A percentile compares a stretch with the other conserved stretches of the same genome.
Evolutionary conservation across 768 basidiomycete species (phyloP).

Genomic region (Lactarius hengduanensis): DNA sequence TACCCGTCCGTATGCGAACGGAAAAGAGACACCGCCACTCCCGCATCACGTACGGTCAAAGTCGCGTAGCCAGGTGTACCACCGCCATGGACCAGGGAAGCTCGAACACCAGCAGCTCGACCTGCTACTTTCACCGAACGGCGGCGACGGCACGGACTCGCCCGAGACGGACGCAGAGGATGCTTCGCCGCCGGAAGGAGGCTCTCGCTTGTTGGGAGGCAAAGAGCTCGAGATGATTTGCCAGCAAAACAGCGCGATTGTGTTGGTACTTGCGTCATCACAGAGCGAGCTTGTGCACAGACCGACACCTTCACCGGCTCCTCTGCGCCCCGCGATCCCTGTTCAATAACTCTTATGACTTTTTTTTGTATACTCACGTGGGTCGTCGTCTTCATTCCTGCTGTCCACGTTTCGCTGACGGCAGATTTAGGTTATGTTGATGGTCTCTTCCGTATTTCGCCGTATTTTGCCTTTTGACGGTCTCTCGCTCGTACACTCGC

Average conservation of each 20-base stretch:
- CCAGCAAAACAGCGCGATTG: constrained; percentile 86
- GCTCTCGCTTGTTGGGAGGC: constrained; percentile 68
- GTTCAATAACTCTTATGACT: constrained; percentile 14
- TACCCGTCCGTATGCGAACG: constrained; percentile 20
- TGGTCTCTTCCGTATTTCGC: constrained; percentile 1
- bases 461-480: constrained; percentile 10
- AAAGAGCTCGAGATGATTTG: constrained; percentile 82
- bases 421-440: constrained; percentile 7
- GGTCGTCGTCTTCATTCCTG: background rate
- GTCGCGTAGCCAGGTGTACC: constrained; percentile 69
- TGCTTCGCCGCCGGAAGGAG: constrained; percentile 37
- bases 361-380: constrained; percentile 17
- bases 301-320: constrained; percentile 15
- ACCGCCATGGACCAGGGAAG: constrained; percentile 60
- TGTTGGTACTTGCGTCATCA: constrained; percentile 65
- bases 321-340: constrained; percentile 14
- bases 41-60: constrained; percentile 61
- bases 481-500: background rate
- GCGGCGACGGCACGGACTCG: constrained; percentile 21
- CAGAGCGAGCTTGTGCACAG: constrained; percentile 48
- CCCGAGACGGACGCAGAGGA: constrained; percentile 33
- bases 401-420: background rate
- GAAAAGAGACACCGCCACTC: constrained; percentile 20
- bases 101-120: constrained; percentile 56
- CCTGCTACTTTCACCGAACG: constrained; percentile 16